phyloP scores from a whole-genome alignment of 2,329 filamentous ascomycete genomes.

The Neocatenulostroma microsporum region DNA sequence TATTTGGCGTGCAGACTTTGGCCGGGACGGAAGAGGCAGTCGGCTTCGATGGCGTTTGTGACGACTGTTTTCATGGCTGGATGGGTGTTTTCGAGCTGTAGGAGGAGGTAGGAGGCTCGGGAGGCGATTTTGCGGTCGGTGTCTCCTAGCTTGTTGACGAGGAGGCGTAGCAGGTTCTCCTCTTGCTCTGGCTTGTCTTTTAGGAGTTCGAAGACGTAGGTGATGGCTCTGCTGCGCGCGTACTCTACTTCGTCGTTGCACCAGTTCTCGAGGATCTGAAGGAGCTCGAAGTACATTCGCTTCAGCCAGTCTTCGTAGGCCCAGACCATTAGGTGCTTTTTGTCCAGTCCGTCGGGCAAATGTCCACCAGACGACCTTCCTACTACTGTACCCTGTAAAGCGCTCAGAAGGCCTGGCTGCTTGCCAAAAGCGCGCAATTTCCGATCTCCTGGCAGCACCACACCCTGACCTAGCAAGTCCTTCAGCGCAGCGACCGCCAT shows the following conservation, averaged over 20 bases:
- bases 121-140: slow-evolving; percentile 93
- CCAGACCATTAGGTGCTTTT: slow-evolving; percentile 77
- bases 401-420: slow-evolving; percentile 67
- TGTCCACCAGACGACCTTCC: slow-evolving; percentile 50
- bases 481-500: slow-evolving; percentile 89
- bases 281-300: slow-evolving; percentile 81
- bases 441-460: slow-evolving; percentile 72
- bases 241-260: slow-evolving; percentile 94
- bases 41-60: slow-evolving; percentile 74
- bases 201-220: slow-evolving; percentile 83
- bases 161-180: slow-evolving; percentile 77
- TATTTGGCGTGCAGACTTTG: slow-evolving; percentile 87
- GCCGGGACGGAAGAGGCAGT: slow-evolving; percentile 76
- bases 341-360: slow-evolving; percentile 65
- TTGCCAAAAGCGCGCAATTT: slow-evolving; percentile 71
- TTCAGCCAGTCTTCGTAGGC: slow-evolving; percentile 94
- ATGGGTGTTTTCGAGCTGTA: slow-evolving; percentile 82
- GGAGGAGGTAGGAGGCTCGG: slow-evolving; percentile 81
- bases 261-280: slow-evolving; percentile 87
- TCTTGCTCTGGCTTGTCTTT: slow-evolving; percentile 98
- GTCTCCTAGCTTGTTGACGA: slow-evolving; percentile 96
- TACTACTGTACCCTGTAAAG: slow-evolving; percentile 55
- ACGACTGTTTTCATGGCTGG: slow-evolving; percentile 91
- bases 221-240: slow-evolving; percentile 76
- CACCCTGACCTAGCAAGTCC: slow-evolving; percentile 85